Evolutionary conservation across 768 basidiomycete species (phyloP).

Genomic region (Floccularia luteovirens): DNA sequence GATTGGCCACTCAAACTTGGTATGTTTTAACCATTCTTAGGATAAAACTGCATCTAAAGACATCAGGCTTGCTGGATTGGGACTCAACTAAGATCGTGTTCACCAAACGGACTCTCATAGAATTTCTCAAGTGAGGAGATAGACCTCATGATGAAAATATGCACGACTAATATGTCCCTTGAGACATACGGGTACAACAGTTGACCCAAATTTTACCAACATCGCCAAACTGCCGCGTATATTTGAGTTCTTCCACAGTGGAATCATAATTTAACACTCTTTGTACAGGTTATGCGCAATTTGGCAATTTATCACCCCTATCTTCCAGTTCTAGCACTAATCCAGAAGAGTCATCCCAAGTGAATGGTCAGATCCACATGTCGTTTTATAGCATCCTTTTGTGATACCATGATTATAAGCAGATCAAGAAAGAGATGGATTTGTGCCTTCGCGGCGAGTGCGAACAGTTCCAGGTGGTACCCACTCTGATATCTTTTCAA

Average conservation of each 20-base stretch:
- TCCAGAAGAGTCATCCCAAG: constrained; percentile 6
- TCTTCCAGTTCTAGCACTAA: constrained; percentile 4
- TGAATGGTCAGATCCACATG: background rate
- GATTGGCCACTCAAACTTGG: constrained; percentile 69
- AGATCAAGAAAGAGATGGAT: constrained; percentile 18
- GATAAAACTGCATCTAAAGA: background rate
- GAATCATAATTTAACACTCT: constrained; percentile 2
- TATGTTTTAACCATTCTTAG: constrained; percentile 15
- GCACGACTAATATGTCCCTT: constrained; percentile 5
- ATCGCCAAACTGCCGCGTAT: constrained; percentile 72
- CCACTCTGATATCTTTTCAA: constrained; percentile 43
- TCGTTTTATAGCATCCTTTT: background rate
- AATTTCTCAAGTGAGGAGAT: constrained; percentile 62
- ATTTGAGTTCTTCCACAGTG: constrained; percentile 9
- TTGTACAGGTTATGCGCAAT: constrained; percentile 58
- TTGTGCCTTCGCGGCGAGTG: constrained; percentile 52
- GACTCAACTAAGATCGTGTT: constrained; percentile 70
- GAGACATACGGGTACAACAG: constrained; percentile 69
- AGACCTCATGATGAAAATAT: background rate
- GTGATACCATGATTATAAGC: constrained; percentile 7
- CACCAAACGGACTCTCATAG: constrained; percentile 68
- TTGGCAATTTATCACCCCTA: constrained; percentile 43
- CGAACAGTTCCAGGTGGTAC: constrained; percentile 46
- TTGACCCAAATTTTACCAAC: constrained; percentile 69
- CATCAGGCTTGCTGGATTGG: constrained; percentile 73